These are phyloP conservation scores for Penicillium soppii DNA, from an alignment of 495 filamentous ascomycete genomes.

Conservation along the genomic window DNA sequence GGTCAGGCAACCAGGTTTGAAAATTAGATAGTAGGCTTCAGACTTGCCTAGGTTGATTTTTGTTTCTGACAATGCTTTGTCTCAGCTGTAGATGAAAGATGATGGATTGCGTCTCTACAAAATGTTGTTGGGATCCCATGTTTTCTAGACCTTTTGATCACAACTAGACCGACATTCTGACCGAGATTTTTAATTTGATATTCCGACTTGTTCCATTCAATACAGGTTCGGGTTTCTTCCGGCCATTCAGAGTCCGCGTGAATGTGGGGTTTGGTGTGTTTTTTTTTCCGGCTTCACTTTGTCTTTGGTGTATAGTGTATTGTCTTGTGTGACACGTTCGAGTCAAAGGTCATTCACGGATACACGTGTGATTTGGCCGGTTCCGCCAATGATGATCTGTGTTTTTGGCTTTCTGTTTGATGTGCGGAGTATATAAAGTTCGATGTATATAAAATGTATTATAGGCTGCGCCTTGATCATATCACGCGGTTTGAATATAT, in stretches of 20 bases:
- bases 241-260: constrained; percentile 12
- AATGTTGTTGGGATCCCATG: background rate
- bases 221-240: constrained; percentile 12
- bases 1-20: background rate
- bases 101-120: too few species aligned
- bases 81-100: too few species aligned
- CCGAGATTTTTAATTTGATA: background rate
- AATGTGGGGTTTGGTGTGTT: constrained; percentile 22
- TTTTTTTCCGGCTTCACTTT: background rate
- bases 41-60: background rate
- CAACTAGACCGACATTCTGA: constrained; percentile 19
- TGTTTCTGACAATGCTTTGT: too few species aligned
- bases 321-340: too few species aligned
- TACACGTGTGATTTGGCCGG: too few species aligned
- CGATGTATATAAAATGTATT: background rate
- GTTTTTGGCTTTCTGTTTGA: background rate
- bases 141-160: constrained; percentile 17
- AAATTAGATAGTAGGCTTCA: background rate
- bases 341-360: too few species aligned
- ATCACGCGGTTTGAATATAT: background rate
- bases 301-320: too few species aligned
- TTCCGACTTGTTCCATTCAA: constrained; percentile 27
- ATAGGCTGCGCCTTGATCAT: background rate
- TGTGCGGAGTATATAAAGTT: background rate
- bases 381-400: background rate